These are phyloP conservation scores for Pisolithus tinctorius DNA, from an alignment of 768 basidiomycete species.

Conservation along the genomic window DNA sequence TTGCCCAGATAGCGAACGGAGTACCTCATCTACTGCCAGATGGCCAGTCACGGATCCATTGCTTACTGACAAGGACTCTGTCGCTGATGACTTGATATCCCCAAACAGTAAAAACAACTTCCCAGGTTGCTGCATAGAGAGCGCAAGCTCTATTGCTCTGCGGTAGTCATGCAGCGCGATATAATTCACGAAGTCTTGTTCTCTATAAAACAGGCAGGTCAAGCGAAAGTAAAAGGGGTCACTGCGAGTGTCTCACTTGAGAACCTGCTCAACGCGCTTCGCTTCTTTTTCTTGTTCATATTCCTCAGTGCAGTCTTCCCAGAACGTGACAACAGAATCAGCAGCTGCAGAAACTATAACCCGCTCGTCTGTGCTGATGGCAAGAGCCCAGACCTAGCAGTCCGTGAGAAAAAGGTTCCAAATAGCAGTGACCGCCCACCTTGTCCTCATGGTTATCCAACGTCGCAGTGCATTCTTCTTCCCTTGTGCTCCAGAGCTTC, in stretches of 20 bases:
- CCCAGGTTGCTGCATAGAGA: constrained; percentile 91
- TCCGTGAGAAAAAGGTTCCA: background rate
- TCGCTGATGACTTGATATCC: constrained; percentile 38
- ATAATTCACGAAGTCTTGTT: constrained; percentile 94
- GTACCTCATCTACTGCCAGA: constrained; percentile 70
- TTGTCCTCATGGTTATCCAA: constrained; percentile 98
- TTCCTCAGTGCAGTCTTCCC: constrained; percentile 91
- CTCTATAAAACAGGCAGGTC: constrained; percentile 44
- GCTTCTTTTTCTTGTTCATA: constrained; percentile 68
- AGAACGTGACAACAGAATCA: constrained; percentile 93
- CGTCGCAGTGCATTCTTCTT: constrained; percentile 82
- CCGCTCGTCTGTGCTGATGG: constrained; percentile 72
- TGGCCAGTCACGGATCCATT: constrained; percentile 57
- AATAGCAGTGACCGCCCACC: constrained; percentile 36
- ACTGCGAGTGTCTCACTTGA: constrained; percentile 54
- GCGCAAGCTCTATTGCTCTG: constrained; percentile 84
- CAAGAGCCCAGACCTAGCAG: constrained; percentile 92
- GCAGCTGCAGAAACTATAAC: constrained; percentile 92
- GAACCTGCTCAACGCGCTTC: constrained; percentile 64
- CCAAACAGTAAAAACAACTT: constrained; percentile 76
- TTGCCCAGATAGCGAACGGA: constrained; percentile 59
- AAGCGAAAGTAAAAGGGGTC: constrained; percentile 2
- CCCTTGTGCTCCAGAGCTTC: constrained; percentile 89
- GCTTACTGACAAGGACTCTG: constrained; percentile 7
- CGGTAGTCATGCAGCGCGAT: constrained; percentile 83